A percentile compares a stretch with the other conserved stretches of the same genome.
phyloP scores from a whole-genome alignment of 2,329 filamentous ascomycete genomes.

The Aspergillus arachidicola region DNA sequence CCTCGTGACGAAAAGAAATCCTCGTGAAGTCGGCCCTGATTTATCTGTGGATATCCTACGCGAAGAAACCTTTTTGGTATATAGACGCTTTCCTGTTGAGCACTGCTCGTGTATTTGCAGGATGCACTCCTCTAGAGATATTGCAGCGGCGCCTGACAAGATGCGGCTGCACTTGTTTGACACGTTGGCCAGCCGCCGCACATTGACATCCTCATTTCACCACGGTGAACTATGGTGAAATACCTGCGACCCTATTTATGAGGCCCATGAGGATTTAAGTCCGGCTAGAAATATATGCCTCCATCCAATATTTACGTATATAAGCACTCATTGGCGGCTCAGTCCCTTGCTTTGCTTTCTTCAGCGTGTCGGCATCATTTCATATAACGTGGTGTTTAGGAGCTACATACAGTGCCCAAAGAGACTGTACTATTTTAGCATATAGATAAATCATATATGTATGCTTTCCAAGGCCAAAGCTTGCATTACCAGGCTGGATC shows the following conservation, averaged over 20 bases:
- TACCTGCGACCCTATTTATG: not conserved
- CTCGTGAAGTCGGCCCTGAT: conserved; percentile 11
- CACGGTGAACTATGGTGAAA: not conserved
- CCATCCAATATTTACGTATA: not conserved
- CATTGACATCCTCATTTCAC: not conserved
- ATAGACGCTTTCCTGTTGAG: not conserved
- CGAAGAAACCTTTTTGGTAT: not conserved
- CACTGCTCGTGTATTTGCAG: not conserved
- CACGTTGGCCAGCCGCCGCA: not conserved
- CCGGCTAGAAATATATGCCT: not conserved
- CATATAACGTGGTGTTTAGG: not conserved
- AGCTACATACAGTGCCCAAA: not conserved
- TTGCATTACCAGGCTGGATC: not conserved
- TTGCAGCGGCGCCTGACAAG: not conserved
- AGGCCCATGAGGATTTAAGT: not conserved
- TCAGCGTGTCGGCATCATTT: not conserved
- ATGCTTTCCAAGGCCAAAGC: not conserved
- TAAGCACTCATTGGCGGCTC: not conserved
- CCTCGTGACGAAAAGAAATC: conserved; percentile 17
- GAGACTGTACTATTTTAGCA: not conserved
- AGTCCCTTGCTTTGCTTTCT: not conserved
- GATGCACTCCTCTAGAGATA: not conserved
- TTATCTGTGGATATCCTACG: not conserved
- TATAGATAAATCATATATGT: not conserved
- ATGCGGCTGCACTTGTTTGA: not conserved